Percentiles rank a stretch among this genome's conserved stretches.
These are phyloP conservation scores for Lentinula sp. DNA, from an alignment of 768 basidiomycete genomes.

Conservation along the genomic window DNA sequence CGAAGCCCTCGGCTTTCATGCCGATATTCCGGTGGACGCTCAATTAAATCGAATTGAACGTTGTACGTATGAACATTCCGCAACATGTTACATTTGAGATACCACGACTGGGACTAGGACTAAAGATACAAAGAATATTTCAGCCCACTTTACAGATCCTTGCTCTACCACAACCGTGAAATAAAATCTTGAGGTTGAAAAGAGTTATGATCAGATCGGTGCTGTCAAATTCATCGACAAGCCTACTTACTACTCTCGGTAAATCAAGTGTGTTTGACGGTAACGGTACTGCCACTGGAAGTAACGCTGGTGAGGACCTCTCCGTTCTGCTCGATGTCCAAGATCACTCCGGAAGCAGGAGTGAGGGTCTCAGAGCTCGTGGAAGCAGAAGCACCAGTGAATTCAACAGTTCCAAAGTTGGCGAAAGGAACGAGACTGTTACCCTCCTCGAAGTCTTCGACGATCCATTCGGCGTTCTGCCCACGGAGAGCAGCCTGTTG, in stretches of 20 bases:
- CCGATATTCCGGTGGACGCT: no score
- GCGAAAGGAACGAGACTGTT: slow-evolving; percentile 24
- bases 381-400: slow-evolving; percentile 24
- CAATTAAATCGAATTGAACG: no score
- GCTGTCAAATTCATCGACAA: no score
- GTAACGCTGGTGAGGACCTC: slow-evolving; percentile 22
- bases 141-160: no score
- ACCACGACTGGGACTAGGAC: no score
- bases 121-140: no score
- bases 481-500: slow-evolving; percentile 1
- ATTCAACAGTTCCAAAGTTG: slow-evolving; percentile 31
- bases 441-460: slow-evolving; percentile 7
- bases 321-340: slow-evolving; percentile 28
- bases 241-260: not conserved
- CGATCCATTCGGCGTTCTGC: slow-evolving; percentile 4
- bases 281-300: slow-evolving; percentile 11
- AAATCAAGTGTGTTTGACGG: not conserved
- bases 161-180: no score
- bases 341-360: slow-evolving; percentile 24
- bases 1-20: not conserved
- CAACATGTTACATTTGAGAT: no score
- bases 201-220: no score
- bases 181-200: no score
- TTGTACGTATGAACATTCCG: no score
- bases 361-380: slow-evolving; percentile 17